A percentile compares a stretch with the other conserved stretches of the same genome.
phyloP scores from a whole-genome alignment of 192 early-diverging fungal genomes.

The Rhizophagus sp. region DNA sequence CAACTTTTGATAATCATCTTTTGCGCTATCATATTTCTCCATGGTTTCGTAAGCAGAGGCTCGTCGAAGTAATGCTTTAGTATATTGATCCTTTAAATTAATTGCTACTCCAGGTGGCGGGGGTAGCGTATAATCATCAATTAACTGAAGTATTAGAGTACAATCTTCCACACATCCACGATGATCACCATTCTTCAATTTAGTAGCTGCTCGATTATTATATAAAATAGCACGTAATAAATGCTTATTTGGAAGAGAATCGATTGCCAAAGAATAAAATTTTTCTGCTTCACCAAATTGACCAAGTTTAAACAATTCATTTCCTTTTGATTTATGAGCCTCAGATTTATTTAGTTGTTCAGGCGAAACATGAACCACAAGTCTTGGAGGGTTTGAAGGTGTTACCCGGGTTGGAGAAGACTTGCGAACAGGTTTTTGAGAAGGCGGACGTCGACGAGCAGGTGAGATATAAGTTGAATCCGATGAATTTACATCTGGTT shows the following conservation, averaged over 20 bases:
- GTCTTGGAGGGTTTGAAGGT: slow-evolving; percentile 36
- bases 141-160: slow-evolving; percentile 39
- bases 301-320: slow-evolving; percentile 84
- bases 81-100: slow-evolving; percentile 57
- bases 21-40: slow-evolving; percentile 80
- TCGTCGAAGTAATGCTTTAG: slow-evolving; percentile 75
- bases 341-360: slow-evolving; percentile 44
- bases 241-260: slow-evolving; percentile 63
- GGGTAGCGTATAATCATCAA: slow-evolving; percentile 30
- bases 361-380: slow-evolving; percentile 43
- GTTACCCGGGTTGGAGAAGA: slow-evolving; percentile 33
- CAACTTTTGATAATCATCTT: slow-evolving; percentile 55
- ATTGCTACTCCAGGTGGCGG: slow-evolving; percentile 38
- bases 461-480: slow-evolving; percentile 36
- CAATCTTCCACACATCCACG: slow-evolving; percentile 72
- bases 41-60: slow-evolving; percentile 79
- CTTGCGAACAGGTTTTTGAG: not conserved
- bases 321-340: slow-evolving; percentile 63
- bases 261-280: slow-evolving; percentile 70
- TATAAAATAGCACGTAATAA: slow-evolving; percentile 61
- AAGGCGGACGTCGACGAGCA: slow-evolving; percentile 25
- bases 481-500: not conserved
- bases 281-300: slow-evolving; percentile 82
- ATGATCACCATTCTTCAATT: slow-evolving; percentile 84
- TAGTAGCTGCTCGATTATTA: slow-evolving; percentile 85